Base-by-base conservation (phyloP, 2,329 filamentous ascomycete species). In the Torrubiella hemipterigena region DNA sequence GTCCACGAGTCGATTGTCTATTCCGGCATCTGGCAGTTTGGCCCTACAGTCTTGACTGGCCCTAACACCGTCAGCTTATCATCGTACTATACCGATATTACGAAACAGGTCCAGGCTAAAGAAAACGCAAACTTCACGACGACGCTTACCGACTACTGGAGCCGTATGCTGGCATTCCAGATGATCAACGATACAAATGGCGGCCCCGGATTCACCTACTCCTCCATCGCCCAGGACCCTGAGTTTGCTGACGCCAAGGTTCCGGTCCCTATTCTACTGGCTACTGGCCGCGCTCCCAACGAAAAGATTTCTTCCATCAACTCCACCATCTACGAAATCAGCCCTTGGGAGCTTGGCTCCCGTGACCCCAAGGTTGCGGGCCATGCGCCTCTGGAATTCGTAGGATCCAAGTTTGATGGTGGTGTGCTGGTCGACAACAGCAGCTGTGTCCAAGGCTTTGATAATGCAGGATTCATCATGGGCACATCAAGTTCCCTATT, bases 401-500 rank as follows among this genome's bases (percentile, higher is more conserved):
- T 87, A 3, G 83, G 83, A 3, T 82, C 81, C 2, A 76, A 76
- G 41, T 86, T 89, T 51, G 67, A 63, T 23, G 63, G 58, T 6
- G 83, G 83, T 14, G 47, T 50, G 7, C 52, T 91, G 14, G 57
- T 69, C 0, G 49, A 59, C 9, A 51, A 64, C 33, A 67, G 69
- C 26, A 50, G 57, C 17, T 94, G 87, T 47, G 67, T 93, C 12
- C 63, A 69, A 7, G 87, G 87, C 1, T 86, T 86, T 40, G 87
- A 94, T 55, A 86, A 86, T 44, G 70, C 71, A 16, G 83, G 83
- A 6, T 94, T 73, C 48, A 63, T 93, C 17, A 85, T 93, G 73
- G 86, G 86, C 30, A 93, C 86, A 0, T 85, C 79, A 15, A 84
- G 78, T 2, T 80, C 81, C 1, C 65, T 94, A 3, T 94, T 94